These are phyloP conservation scores for Coccomyxa sp. DNA, from an alignment of 139 green algal genomes.

Conservation along the genomic window DNA sequence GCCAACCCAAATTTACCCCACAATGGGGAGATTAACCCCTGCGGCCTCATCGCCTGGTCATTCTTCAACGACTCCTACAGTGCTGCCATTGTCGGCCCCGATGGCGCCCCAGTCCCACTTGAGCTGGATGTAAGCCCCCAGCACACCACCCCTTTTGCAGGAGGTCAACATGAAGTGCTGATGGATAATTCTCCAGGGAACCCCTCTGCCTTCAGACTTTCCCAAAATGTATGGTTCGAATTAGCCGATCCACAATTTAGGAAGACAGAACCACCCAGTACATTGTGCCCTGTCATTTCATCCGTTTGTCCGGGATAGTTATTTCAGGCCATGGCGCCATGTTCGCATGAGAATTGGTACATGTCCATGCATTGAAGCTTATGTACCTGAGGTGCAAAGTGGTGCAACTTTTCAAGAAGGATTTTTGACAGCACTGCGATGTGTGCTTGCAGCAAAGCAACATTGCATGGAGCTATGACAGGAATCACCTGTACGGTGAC, in stretches of 20 bases:
- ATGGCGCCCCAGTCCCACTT: background rate
- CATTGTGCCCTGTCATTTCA: too few species aligned
- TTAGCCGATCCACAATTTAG: too few species aligned
- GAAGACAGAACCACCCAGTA: too few species aligned
- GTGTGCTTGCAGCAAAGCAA: conserved; percentile 35
- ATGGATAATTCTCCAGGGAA: background rate
- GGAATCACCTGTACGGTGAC: conserved; percentile 57
- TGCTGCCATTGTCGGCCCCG: conserved; percentile 4
- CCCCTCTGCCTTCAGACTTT: too few species aligned
- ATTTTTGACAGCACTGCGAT: too few species aligned
- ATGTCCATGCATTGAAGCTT: too few species aligned
- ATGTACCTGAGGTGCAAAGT: too few species aligned
- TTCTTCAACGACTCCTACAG: conserved; percentile 92
- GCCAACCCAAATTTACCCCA: conserved; percentile 22
- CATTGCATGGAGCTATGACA: conserved; percentile 72
- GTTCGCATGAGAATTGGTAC: too few species aligned
- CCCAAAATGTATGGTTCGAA: too few species aligned
- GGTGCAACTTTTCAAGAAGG: too few species aligned
- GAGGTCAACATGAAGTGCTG: background rate
- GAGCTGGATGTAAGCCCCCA: conserved; percentile 10
- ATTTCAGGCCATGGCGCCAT: too few species aligned
- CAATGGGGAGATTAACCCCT: conserved; percentile 75
- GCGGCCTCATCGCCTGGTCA: conserved; percentile 85
- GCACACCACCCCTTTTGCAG: background rate
- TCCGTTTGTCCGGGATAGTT: too few species aligned